Percentiles rank a stretch among this genome's conserved stretches.
Conservation (phyloP, 345 rosid genomes). For the Diplotaxis tenuifolia region DNA sequence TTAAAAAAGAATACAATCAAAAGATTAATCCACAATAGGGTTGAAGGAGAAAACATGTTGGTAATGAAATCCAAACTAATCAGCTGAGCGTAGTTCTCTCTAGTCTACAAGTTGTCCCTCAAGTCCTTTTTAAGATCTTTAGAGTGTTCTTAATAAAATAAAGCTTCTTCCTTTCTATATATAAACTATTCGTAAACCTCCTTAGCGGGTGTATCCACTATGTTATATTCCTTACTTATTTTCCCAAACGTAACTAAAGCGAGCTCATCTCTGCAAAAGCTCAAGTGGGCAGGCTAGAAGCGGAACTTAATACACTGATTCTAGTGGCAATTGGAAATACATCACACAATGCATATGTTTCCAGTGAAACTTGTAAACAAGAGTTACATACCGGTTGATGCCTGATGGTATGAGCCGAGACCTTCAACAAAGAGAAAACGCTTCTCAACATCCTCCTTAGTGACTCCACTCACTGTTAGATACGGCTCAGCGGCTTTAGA, state of each 20-base stretch:
- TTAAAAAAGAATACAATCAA: neutral
- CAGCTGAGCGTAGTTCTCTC: neutral
- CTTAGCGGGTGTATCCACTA: too few species aligned
- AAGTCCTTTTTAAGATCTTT: too few species aligned
- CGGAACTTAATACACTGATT: neutral
- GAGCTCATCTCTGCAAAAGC: neutral
- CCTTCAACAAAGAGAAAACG: conserved; percentile 88
- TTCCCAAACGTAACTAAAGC: neutral
- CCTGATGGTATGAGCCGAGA: conserved; percentile 70
- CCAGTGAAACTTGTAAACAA: neutral
- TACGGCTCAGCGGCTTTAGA: conserved; percentile 87
- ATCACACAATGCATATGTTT: neutral
- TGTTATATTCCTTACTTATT: too few species aligned
- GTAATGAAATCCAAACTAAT: neutral
- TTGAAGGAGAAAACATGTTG: neutral
- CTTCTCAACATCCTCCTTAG: conserved; percentile 66
- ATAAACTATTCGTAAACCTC: too few species aligned
- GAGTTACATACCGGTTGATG: conserved; percentile 66
- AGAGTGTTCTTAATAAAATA: too few species aligned
- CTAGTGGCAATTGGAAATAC: neutral
- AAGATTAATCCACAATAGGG: neutral
- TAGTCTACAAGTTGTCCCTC: too few species aligned
- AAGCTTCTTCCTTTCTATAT: too few species aligned
- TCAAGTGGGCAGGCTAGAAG: neutral
- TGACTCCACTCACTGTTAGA: conserved; percentile 65